Evolutionary conservation across 2,329 filamentous ascomycete genomes (phyloP).

Genomic region (Endocalyx cinctus): DNA sequence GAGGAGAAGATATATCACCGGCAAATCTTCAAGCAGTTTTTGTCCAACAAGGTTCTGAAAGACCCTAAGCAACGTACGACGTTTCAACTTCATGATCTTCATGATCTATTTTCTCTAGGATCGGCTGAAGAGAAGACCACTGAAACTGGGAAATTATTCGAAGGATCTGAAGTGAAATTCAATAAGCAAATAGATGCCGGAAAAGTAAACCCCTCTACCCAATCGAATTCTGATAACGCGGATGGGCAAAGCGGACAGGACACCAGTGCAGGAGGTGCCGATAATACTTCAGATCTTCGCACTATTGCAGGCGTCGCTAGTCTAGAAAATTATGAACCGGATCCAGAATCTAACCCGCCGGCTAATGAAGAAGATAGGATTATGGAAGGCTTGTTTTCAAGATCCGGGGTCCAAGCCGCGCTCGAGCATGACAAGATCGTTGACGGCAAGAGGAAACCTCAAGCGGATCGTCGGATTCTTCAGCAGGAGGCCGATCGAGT

Average conservation of each 20-base stretch:
- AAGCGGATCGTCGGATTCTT: constrained; percentile 73
- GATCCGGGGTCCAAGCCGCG: constrained; percentile 81
- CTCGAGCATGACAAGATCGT: constrained; percentile 92
- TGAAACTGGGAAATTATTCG: constrained; percentile 82
- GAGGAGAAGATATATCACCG: constrained; percentile 99
- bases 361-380: constrained; percentile 65
- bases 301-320: constrained; percentile 28
- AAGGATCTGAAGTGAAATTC: constrained; percentile 75
- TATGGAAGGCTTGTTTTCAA: constrained; percentile 84
- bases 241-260: neutral
- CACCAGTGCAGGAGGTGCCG: constrained; percentile 6
- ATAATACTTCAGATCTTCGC: constrained; percentile 26
- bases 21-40: constrained; percentile 97
- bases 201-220: neutral
- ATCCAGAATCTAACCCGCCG: constrained; percentile 44
- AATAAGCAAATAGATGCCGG: constrained; percentile 26
- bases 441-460: constrained; percentile 65
- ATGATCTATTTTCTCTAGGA: constrained; percentile 83
- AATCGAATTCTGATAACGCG: neutral
- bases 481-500: constrained; percentile 77
- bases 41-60: constrained; percentile 92
- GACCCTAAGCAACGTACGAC: constrained; percentile 91
- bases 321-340: constrained; percentile 31
- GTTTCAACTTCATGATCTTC: constrained; percentile 83
- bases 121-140: constrained; percentile 64